Evolutionary conservation across 768 basidiomycete genomes (phyloP), one percentile per base, ranked within the genome.

Genomic region (Kwoniella sp.): DNA sequence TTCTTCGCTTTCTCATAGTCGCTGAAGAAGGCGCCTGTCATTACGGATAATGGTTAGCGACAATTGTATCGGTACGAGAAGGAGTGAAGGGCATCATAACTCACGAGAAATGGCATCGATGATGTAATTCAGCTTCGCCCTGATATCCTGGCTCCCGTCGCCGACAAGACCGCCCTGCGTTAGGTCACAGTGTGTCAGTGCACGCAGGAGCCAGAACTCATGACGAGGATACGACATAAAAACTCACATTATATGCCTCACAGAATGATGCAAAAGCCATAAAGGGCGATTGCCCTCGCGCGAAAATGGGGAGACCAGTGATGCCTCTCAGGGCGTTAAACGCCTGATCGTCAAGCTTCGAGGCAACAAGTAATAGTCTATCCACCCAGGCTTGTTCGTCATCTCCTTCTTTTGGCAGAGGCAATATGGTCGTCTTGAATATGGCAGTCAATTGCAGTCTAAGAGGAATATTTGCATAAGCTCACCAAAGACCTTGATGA

Each of bases 301-400:
- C 67, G 37, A 56, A 76, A 37, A 83, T 81, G 66, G 87, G 88
- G 30, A 98, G 74, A 4, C 87, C 86, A 4, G 88, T 86, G 62
- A 93, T 77, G 11, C 76, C 77, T 13, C 92, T 74, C 28, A 97
- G 74, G 0, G 85, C 83, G 56, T 84, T 85, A 55, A 86, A 83
- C 0, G 85, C 84, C 31, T 83, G 84, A 15, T 87, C 86, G 54
- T 88, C 82, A 9, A 97, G 82, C 69, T 85, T 84, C 37, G 84
- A 84, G 86, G 93, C 88, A 0, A 88, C 87, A 41, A 85, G 84
- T 17, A 98, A 83, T 37, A 96, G 78, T 23, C 88, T 84, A 72
- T 96, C 93, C 0, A 90, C 90, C 94, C 94, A 98, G 0, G 86
- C 85, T 47, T 74, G 66, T 73, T 95, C 93, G 67, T 94, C 92